Evolutionary conservation across 768 basidiomycete genomes (phyloP).

Genomic region (Tephrocybe sp.): DNA sequence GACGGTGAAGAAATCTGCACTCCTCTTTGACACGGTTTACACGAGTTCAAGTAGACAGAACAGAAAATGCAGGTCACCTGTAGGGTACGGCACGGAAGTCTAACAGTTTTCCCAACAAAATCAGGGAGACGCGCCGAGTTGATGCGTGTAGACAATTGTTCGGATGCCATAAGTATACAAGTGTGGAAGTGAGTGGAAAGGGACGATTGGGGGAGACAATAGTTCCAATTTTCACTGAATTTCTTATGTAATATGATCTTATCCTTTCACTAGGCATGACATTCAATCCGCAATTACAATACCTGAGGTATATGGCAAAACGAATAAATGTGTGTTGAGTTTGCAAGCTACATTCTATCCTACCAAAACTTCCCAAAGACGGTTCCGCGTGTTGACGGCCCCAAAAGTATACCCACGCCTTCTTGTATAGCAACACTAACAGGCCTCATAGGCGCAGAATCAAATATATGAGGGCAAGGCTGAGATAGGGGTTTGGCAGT

Average conservation of each 20-base stretch:
- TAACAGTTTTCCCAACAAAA: constrained; percentile 54
- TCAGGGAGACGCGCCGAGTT: constrained; percentile 59
- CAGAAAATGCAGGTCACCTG: constrained; percentile 39
- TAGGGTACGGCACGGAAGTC: constrained; percentile 62
- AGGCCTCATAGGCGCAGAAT: constrained; percentile 69
- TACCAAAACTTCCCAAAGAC: constrained; percentile 68
- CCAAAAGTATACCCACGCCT: constrained; percentile 65
- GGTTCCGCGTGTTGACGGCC: constrained; percentile 43
- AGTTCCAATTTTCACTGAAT: too few relatives aligned
- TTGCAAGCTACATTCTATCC: too few relatives aligned
- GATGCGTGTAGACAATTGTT: constrained; percentile 47
- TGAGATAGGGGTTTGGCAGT: constrained; percentile 56
- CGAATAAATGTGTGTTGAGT: too few relatives aligned
- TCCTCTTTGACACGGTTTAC: constrained; percentile 28
- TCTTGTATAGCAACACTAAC: constrained; percentile 75
- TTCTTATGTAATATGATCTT: too few relatives aligned
- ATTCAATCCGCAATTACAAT: too few relatives aligned
- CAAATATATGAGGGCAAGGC: constrained; percentile 79
- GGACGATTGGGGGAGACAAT: too few relatives aligned
- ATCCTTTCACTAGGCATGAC: too few relatives aligned
- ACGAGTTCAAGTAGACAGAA: background rate
- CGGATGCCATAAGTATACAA: constrained; percentile 14
- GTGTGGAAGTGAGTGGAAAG: too few relatives aligned
- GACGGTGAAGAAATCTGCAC: constrained; percentile 52
- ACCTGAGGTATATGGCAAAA: too few relatives aligned